These are phyloP conservation scores for Globisporangium perplexum DNA, from an alignment of 352 stramenopile genomes.

Conservation along the genomic window DNA sequence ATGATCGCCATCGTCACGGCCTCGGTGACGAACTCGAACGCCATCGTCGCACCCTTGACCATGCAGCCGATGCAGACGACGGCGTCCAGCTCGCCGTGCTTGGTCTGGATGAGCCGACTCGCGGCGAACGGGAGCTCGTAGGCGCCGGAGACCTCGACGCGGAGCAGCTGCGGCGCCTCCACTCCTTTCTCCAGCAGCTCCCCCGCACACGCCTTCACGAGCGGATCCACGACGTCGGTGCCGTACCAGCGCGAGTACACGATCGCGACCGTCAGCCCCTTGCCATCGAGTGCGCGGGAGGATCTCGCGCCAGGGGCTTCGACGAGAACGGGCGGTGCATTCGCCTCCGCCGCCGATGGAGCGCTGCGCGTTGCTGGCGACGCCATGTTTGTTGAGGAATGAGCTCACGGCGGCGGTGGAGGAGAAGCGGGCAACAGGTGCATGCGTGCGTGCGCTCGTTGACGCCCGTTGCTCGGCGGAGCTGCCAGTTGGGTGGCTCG, in stretches of 20 bases:
- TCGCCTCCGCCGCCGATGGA: background rate
- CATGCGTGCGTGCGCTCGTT: no score
- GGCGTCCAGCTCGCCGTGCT: slow-evolving; percentile 86
- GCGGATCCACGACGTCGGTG: slow-evolving; percentile 37
- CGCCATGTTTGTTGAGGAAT: background rate
- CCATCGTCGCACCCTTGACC: slow-evolving; percentile 94
- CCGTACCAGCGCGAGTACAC: slow-evolving; percentile 63
- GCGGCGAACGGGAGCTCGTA: slow-evolving; percentile 96
- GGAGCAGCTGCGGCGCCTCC: slow-evolving; percentile 28
- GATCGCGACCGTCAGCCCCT: slow-evolving; percentile 40
- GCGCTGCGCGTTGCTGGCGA: background rate
- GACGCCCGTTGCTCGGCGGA: no score
- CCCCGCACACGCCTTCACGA: slow-evolving; percentile 41
- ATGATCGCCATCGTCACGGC: slow-evolving; percentile 93
- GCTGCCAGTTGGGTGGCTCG: no score
- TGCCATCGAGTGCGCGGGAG: slow-evolving; percentile 5
- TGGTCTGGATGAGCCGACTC: slow-evolving; percentile 63
- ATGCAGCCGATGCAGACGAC: slow-evolving; percentile 94
- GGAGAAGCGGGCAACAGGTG: no score
- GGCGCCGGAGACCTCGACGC: slow-evolving; percentile 85
- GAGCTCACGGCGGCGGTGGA: no score
- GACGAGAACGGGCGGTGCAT: background rate
- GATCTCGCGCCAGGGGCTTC: slow-evolving; percentile 1
- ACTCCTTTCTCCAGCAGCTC: slow-evolving; percentile 62
- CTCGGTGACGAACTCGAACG: slow-evolving; percentile 98